Percentiles rank a stretch among this genome's conserved stretches.
Conservation (phyloP, 2,329 filamentous ascomycete genomes). For the Fusarium marasasianum region DNA sequence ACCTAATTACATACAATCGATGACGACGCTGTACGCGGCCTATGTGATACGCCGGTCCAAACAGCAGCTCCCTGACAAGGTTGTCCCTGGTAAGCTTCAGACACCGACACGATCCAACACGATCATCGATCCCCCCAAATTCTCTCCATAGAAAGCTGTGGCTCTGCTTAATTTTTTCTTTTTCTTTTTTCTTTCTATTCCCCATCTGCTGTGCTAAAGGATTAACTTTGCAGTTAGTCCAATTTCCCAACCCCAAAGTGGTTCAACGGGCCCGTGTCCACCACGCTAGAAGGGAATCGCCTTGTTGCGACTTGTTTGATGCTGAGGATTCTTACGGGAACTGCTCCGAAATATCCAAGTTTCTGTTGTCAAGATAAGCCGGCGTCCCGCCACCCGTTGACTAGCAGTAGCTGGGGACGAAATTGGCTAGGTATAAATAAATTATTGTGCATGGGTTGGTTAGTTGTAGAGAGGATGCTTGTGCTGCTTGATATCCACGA, state of each 20-base stretch:
- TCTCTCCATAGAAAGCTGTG: neutral
- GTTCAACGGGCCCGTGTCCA: slow-evolving; percentile 2
- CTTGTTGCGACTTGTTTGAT: neutral
- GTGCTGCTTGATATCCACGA: neutral
- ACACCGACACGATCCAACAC: slow-evolving; percentile 11
- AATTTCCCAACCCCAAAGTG: slow-evolving; percentile 16
- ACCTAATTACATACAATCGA: slow-evolving; percentile 3
- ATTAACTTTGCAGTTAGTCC: slow-evolving; percentile 14
- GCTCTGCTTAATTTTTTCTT: slow-evolving; percentile 3
- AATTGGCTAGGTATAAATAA: neutral
- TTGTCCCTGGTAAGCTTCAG: slow-evolving; percentile 15
- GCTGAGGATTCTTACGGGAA: neutral
- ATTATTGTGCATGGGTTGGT: neutral
- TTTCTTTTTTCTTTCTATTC: slow-evolving; percentile 8
- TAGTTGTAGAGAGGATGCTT: neutral
- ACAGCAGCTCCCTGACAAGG: slow-evolving; percentile 11
- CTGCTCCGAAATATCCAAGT: neutral
- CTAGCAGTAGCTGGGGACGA: slow-evolving; percentile 10
- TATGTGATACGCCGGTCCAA: slow-evolving; percentile 5
- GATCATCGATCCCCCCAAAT: slow-evolving; percentile 25
- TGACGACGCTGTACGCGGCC: slow-evolving; percentile 36
- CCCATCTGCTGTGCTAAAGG: neutral
- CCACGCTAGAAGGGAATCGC: slow-evolving; percentile 4
- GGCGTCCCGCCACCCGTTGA: slow-evolving; percentile 34
- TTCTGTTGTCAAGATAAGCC: slow-evolving; percentile 24